Conservation (phyloP, 139 green algal genomes). For the Ettlia oleoabundans region DNA sequence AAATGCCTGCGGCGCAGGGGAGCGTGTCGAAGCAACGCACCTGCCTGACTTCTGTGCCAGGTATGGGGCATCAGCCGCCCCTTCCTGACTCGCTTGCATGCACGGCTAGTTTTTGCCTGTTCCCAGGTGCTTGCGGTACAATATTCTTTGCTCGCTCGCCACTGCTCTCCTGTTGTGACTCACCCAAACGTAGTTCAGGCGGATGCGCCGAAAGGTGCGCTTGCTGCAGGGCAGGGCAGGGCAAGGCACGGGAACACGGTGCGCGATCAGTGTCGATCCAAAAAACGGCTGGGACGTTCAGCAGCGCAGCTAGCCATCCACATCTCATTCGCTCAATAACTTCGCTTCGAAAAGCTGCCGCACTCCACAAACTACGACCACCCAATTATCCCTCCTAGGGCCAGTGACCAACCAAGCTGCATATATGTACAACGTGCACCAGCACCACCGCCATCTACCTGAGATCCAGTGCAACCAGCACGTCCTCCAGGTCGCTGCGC, state of each 20-base stretch:
- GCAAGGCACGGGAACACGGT: slow-evolving; percentile 52
- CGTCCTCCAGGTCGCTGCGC: slow-evolving; percentile 86
- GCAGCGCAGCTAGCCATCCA: too few species aligned
- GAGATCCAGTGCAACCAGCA: slow-evolving; percentile 80
- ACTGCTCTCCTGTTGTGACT: background rate
- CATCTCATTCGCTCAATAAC: too few species aligned
- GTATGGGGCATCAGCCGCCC: background rate
- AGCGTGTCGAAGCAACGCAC: slow-evolving; percentile 44
- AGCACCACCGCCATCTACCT: background rate
- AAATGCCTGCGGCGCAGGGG: slow-evolving; percentile 88
- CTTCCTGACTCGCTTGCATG: background rate
- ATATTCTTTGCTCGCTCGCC: too few species aligned
- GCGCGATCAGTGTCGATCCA: background rate
- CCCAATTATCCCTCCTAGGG: background rate
- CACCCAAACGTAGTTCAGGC: slow-evolving; percentile 78
- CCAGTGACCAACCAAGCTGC: too few species aligned
- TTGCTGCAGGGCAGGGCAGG: background rate
- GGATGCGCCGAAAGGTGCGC: slow-evolving; percentile 78
- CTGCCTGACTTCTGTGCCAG: background rate
- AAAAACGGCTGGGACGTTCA: too few species aligned
- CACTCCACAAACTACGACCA: background rate
- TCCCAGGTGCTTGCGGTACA: too few species aligned
- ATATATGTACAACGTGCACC: background rate
- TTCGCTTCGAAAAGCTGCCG: too few species aligned
- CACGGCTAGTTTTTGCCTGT: background rate